These are phyloP conservation scores for Trichoderma oligosporum DNA, from an alignment of 2,329 filamentous ascomycete genomes.

Conservation along the genomic window DNA sequence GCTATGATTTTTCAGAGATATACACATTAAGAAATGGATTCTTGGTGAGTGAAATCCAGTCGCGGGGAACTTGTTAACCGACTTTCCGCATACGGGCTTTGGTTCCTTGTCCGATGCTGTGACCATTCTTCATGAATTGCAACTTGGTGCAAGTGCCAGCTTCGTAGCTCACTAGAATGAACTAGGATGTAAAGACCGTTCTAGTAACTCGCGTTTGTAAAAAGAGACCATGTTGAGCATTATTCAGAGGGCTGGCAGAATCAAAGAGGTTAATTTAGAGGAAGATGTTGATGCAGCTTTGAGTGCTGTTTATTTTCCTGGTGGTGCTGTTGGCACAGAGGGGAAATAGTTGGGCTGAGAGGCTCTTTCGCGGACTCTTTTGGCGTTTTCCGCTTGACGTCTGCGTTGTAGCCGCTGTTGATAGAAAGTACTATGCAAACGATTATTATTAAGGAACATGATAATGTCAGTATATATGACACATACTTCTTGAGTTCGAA, in stretches of 20 bases:
- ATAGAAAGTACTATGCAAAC: slow-evolving; percentile 65
- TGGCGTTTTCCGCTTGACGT: slow-evolving; percentile 51
- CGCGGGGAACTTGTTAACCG: background rate
- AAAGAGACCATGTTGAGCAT: background rate
- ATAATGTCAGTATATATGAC: too few species aligned
- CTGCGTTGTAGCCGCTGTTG: slow-evolving; percentile 79
- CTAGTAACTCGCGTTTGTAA: background rate
- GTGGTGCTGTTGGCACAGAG: slow-evolving; percentile 67
- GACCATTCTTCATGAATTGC: background rate
- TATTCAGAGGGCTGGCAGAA: background rate
- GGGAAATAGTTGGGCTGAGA: slow-evolving; percentile 79
- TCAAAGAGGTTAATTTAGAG: too few species aligned
- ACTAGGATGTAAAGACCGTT: background rate
- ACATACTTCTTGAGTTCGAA: slow-evolving; percentile 76
- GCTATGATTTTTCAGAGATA: background rate
- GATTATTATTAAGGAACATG: background rate
- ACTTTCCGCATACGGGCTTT: background rate
- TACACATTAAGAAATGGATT: background rate
- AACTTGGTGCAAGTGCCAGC: background rate
- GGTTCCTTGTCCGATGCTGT: background rate
- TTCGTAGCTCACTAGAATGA: background rate
- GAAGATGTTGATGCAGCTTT: background rate
- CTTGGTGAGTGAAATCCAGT: background rate
- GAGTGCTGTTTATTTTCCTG: slow-evolving; percentile 30
- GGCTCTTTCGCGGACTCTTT: slow-evolving; percentile 74